Base-by-base conservation (phyloP, 768 basidiomycete species). In the Podaxis sp. region DNA sequence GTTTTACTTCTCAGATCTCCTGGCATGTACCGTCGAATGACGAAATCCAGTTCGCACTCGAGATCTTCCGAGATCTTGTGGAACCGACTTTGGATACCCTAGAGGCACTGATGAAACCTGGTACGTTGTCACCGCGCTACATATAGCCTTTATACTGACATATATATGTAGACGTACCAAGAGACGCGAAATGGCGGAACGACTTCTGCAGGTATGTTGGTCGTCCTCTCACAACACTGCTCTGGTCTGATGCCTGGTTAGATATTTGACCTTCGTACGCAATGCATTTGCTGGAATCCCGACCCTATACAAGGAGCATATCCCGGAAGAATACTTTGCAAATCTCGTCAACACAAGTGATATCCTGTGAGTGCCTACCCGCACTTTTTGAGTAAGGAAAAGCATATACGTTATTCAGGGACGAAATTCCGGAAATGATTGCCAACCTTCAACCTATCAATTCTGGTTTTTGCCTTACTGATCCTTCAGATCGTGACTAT, bases 371-470 rank as follows among this genome's bases (percentile, higher is more conserved):
- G 84, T 73, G 42, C 30, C 13, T 2, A 26, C 24, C 8, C 24
- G 49, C 19, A 22, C 9, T 4, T 51, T 51, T 51, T 51, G 11
- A 51, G 11, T 44, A n/a, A 19, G 38, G 42, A 15, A 28, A 33
- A 17, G 64, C 52, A 30, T 22, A 66, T 40, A 64, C 42, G 12
- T 24, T 33, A 57, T 42, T 30, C 2, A 71, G 91, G 44, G 79
- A 88, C 65, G 90, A 90, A 67, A 84, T 89, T 26, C 85, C 87
- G 1, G 92, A 93, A 70, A 90, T 93, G 84, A 87, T 93, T 64
- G 85, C 85, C 8, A 77, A 84, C 26, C 74, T 88, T 2, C 79
- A 85, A 24, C 81, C 87, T 9, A 71, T 92, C 62, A 81, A 79
- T 51, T 83, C 88, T 44, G 87, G 88, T 1, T 89, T 93, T 68